These are phyloP conservation scores for Andalucia godoyi DNA, from an alignment of 78 protist genomes.

Conservation along the genomic window DNA sequence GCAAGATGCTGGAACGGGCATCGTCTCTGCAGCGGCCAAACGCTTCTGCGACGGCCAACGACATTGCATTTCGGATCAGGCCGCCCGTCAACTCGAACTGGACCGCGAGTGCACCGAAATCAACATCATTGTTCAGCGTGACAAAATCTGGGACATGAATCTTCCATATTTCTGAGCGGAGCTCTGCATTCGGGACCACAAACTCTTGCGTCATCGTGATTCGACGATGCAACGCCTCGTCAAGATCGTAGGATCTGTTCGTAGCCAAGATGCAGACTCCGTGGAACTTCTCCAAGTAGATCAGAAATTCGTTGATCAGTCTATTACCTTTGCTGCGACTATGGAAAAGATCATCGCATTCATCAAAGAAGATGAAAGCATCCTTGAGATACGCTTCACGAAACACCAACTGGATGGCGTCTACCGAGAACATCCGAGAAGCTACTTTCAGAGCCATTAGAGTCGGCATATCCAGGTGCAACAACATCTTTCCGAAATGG, in stretches of 20 bases:
- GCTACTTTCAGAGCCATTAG: too few relatives aligned
- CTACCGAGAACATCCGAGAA: too few relatives aligned
- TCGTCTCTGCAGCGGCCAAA: slow-evolving; percentile 31
- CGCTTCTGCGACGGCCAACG: slow-evolving; percentile 28
- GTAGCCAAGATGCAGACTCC: slow-evolving; percentile 52
- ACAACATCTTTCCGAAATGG: too few relatives aligned
- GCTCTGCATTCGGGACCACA: slow-evolving; percentile 21
- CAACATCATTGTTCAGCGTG: slow-evolving; percentile 22
- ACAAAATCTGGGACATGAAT: slow-evolving; percentile 14
- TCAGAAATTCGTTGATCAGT: slow-evolving; percentile 19
- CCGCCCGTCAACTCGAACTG: slow-evolving; percentile 59
- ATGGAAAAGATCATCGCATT: slow-evolving; percentile 55
- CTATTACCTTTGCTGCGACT: slow-evolving; percentile 5
- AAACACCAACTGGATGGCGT: slow-evolving; percentile 32
- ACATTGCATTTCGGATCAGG: slow-evolving; percentile 49
- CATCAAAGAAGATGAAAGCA: slow-evolving; percentile 58
- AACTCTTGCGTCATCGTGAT: slow-evolving; percentile 47
- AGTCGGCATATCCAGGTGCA: too few relatives aligned
- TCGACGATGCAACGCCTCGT: slow-evolving; percentile 61
- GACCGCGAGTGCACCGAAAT: slow-evolving; percentile 23
- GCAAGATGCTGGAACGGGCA: too few relatives aligned
- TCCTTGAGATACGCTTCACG: slow-evolving; percentile 51
- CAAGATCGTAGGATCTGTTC: slow-evolving; percentile 50
- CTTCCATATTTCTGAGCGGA: slow-evolving; percentile 31
- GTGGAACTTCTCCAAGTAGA: slow-evolving; percentile 36